These are phyloP conservation scores for Panicum hallii DNA, from an alignment of 202 grass and related monocot species.

Conservation along the genomic window DNA sequence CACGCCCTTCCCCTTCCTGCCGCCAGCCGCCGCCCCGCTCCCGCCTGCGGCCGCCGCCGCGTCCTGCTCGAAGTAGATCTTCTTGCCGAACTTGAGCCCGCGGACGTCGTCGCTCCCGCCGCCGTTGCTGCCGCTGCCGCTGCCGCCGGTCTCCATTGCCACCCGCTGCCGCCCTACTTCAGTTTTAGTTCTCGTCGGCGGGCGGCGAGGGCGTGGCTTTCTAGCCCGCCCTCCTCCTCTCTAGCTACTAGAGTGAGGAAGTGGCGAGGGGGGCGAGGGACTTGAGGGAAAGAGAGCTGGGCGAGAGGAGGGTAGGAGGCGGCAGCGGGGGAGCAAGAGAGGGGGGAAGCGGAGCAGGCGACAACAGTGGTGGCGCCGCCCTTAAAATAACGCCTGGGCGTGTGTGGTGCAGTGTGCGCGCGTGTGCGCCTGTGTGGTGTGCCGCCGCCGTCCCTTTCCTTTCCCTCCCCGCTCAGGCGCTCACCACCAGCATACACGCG, in stretches of 20 bases:
- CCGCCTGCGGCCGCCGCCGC: slow-evolving; percentile 33
- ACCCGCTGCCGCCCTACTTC: background rate
- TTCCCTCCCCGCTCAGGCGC: no score
- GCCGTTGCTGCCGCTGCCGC: background rate
- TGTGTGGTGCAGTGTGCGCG: slow-evolving; percentile 46
- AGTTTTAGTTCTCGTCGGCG: background rate
- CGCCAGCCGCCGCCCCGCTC: background rate
- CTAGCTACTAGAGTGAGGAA: slow-evolving; percentile 10
- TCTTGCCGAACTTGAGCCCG: slow-evolving; percentile 85
- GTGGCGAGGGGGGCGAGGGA: background rate
- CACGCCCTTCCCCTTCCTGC: slow-evolving; percentile 22
- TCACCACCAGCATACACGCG: slow-evolving; percentile 12
- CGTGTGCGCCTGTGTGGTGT: slow-evolving; percentile 7
- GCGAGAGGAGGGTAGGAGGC: background rate
- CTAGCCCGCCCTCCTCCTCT: background rate
- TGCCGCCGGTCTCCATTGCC: slow-evolving; percentile 52
- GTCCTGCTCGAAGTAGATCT: slow-evolving; percentile 94
- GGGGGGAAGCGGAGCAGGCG: background rate
- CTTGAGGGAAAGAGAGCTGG: background rate
- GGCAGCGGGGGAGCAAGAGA: no score
- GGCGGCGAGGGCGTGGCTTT: slow-evolving; percentile 13
- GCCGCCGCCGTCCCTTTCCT: background rate
- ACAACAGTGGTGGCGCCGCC: slow-evolving; percentile 51
- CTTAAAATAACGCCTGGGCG: slow-evolving; percentile 44
- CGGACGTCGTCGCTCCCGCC: slow-evolving; percentile 37